Percentiles rank a stretch among this genome's conserved stretches.
Conservation (phyloP, 1,284 basidiomycete genomes). For the Fomitopsis pinicola region DNA sequence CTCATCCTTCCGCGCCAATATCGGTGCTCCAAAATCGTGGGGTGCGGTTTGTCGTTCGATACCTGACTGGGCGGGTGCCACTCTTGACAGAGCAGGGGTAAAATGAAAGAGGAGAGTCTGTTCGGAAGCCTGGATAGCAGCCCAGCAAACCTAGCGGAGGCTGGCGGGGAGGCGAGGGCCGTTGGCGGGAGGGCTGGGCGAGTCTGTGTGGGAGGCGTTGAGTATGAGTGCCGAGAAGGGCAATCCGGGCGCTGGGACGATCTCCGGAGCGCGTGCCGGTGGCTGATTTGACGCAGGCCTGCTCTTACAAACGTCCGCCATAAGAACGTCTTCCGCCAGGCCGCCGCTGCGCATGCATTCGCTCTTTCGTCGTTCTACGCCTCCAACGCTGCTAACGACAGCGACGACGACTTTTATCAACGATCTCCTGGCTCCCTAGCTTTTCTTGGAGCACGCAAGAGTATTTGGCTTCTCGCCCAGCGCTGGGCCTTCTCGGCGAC, state of each 20-base stretch:
- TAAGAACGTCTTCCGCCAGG: constrained; percentile 5
- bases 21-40: background rate
- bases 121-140: too few relatives aligned
- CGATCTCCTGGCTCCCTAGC: background rate
- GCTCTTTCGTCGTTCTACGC: background rate
- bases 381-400: background rate
- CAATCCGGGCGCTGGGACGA: background rate
- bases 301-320: constrained; percentile 1
- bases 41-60: background rate
- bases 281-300: background rate
- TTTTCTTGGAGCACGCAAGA: background rate
- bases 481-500: background rate
- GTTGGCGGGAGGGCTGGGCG: background rate
- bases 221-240: constrained; percentile 1
- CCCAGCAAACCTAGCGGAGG: too few relatives aligned
- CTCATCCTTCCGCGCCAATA: background rate
- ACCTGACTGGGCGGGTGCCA: background rate
- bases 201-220: background rate
- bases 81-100: background rate
- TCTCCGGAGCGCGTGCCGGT: constrained; percentile 5
- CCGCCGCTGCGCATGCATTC: background rate
- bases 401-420: background rate
- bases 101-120: background rate
- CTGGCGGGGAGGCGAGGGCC: background rate
- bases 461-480: background rate